These are phyloP conservation scores for Pseudogymnoascus sp. DNA, from an alignment of 2,329 filamentous ascomycete genomes.

Conservation along the genomic window DNA sequence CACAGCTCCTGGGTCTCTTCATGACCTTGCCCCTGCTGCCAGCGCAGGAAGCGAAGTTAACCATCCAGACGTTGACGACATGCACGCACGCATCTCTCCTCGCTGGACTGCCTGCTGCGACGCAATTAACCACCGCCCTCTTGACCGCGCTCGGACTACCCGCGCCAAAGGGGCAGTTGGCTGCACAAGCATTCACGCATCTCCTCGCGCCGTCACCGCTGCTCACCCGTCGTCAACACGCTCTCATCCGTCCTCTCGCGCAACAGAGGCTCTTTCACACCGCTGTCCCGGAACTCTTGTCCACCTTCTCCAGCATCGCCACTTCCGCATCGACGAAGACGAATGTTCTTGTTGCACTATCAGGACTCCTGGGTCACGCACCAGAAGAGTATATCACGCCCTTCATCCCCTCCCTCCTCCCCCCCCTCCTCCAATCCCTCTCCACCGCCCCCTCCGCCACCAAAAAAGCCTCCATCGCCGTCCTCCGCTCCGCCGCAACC, in stretches of 20 bases:
- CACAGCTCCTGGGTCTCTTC: constrained; percentile 11
- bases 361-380: constrained; percentile 21
- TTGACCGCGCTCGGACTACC: constrained; percentile 4
- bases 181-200: constrained; percentile 23
- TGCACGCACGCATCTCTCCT: constrained; percentile 22
- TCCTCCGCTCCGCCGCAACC: constrained; percentile 14
- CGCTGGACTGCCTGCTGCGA: constrained; percentile 16
- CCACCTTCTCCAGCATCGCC: constrained; percentile 15
- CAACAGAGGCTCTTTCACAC: constrained; percentile 19
- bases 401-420: constrained; percentile 16
- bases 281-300: constrained; percentile 12
- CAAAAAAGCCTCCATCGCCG: constrained; percentile 17
- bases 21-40: constrained; percentile 12
- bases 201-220: constrained; percentile 22
- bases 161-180: constrained; percentile 10
- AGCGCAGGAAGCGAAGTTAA: neutral
- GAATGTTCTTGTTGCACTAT: constrained; percentile 24
- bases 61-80: constrained; percentile 21
- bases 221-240: constrained; percentile 24
- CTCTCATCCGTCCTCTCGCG: constrained; percentile 21
- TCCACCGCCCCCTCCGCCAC: constrained; percentile 16
- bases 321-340: constrained; percentile 14
- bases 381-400: constrained; percentile 13
- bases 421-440: constrained; percentile 21
- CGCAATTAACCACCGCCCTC: constrained; percentile 19